A percentile compares a stretch with the other conserved stretches of the same genome.
Evolutionary conservation across 2,329 filamentous ascomycete species (phyloP).

Genomic region (Penicillium palitans): DNA sequence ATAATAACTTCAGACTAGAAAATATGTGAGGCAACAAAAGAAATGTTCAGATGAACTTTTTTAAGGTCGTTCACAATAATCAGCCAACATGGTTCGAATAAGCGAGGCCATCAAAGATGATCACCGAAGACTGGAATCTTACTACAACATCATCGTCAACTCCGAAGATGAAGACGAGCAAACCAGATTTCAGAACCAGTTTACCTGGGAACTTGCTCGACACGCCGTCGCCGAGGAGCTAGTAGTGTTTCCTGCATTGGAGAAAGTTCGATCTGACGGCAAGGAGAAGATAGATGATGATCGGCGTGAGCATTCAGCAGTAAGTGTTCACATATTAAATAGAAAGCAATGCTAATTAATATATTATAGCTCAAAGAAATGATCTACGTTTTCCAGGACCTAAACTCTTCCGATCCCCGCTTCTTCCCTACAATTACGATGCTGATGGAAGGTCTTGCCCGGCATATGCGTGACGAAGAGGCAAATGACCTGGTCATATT

Average conservation of each 20-base stretch:
- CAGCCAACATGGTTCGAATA: slow-evolving; percentile 26
- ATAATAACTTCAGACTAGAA: slow-evolving; percentile 1
- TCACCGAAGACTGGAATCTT: slow-evolving; percentile 44
- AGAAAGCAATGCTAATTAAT: not conserved
- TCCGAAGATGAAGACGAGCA: slow-evolving; percentile 46
- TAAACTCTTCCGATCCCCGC: slow-evolving; percentile 42
- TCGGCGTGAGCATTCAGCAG: slow-evolving; percentile 49
- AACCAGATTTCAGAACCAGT: slow-evolving; percentile 51
- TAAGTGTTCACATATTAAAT: slow-evolving; percentile 19
- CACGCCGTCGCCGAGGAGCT: slow-evolving; percentile 55
- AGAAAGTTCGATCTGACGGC: slow-evolving; percentile 50
- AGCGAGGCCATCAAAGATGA: slow-evolving; percentile 45
- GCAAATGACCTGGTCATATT: slow-evolving; percentile 51
- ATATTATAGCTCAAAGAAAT: slow-evolving; percentile 51
- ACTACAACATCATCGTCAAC: slow-evolving; percentile 47
- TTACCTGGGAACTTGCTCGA: slow-evolving; percentile 55
- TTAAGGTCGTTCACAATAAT: not conserved
- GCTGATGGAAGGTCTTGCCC: slow-evolving; percentile 46
- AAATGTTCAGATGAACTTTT: not conserved
- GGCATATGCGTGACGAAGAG: slow-evolving; percentile 56
- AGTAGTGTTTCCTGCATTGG: slow-evolving; percentile 57
- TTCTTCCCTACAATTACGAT: slow-evolving; percentile 48
- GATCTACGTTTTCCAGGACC: slow-evolving; percentile 52
- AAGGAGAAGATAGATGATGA: slow-evolving; percentile 53
- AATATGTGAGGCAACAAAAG: not conserved